Base-by-base conservation (phyloP, 495 filamentous ascomycete species). In the Penicillium ucsense region DNA sequence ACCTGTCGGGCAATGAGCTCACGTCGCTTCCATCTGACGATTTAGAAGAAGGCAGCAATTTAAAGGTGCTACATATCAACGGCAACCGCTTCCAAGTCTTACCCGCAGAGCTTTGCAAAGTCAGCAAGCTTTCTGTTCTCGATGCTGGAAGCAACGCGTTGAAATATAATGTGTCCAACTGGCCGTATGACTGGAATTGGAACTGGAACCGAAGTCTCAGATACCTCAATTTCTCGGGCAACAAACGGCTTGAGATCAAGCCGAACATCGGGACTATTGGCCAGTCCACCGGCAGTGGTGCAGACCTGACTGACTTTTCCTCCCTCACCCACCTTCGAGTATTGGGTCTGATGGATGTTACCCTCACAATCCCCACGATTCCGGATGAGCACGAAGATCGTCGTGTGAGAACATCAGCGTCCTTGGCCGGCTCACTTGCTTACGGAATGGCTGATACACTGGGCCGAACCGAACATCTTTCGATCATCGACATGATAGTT, bases 131-230 rank as follows among this genome's bases (percentile, higher is more conserved):
- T 29, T 75, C 90, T 6, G 83, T 95, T 27, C 72, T 99, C 35
- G 92, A 99, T 67, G 91, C 92, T 52, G 90, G 90, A 45, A 96
- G 86, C 72, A 99, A 99, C 56, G 77, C 76, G n/a, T 75, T 99
- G 39, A 99, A 96, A 63, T 99, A 99, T 73, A 99, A 99, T 60
- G 90, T 99, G 33, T 92, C 89, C 29, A 99, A 99, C 59, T 95
- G 94, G 78, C 92, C 94, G 1, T 99, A 99, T 58, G 92, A 99
- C 61, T 99, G 92, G 92, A 99, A 99, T 57, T 99, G 92, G 92
- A 97, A 96, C 62, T 88, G 90, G 77, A 99, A 97, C 51, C 83
- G 84, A 35, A 90, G 94, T 50, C 71, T 99, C 47, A 86, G 89
- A 50, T 97, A 94, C 57, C 82, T 99, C 49, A 99, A 96, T 57